Evolutionary conservation across 139 green algal genomes (phyloP).

Genomic region (Chlamydomonas sp.): DNA sequence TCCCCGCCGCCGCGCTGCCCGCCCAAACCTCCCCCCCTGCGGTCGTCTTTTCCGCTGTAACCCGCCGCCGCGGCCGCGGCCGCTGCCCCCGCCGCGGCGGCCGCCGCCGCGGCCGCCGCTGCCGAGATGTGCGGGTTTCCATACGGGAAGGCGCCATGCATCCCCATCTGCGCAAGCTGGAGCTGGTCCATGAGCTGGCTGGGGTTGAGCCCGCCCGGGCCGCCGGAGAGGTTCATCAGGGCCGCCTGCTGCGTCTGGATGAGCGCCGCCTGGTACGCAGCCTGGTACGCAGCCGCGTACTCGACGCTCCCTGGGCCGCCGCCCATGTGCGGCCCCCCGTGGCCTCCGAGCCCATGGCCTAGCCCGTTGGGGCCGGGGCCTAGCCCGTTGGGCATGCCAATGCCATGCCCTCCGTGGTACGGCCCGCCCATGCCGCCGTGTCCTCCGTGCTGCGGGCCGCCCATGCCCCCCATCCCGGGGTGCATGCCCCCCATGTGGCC

Average conservation of each 20-base stretch:
- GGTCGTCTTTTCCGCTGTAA: slow-evolving; percentile 6
- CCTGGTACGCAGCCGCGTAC: slow-evolving; percentile 82
- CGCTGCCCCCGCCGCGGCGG: slow-evolving; percentile 28
- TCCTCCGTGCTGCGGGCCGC: too few species aligned
- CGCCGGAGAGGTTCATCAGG: slow-evolving; percentile 19
- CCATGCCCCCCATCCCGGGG: too few species aligned
- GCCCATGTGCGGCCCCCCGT: slow-evolving; percentile 10
- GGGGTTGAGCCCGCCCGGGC: slow-evolving; percentile 18
- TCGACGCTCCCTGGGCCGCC: slow-evolving; percentile 42
- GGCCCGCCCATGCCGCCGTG: too few species aligned
- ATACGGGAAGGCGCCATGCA: slow-evolving; percentile 28
- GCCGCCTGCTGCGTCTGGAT: slow-evolving; percentile 63
- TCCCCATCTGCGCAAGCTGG: slow-evolving; percentile 12
- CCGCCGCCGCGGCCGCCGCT: slow-evolving; percentile 46
- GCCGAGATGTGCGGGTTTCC: slow-evolving; percentile 40
- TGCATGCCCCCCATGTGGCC: too few species aligned
- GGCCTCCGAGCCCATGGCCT: too few species aligned
- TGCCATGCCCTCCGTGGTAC: too few species aligned
- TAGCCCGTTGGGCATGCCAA: too few species aligned
- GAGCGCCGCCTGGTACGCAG: slow-evolving; percentile 77
- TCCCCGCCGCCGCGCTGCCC: neutral
- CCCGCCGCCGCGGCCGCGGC: slow-evolving; percentile 1
- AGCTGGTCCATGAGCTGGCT: too few species aligned
- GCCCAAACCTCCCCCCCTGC: neutral
- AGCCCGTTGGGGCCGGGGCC: too few species aligned